Evolutionary conservation across 1,284 basidiomycete species (phyloP).

Genomic region (Puccinia novopanici): DNA sequence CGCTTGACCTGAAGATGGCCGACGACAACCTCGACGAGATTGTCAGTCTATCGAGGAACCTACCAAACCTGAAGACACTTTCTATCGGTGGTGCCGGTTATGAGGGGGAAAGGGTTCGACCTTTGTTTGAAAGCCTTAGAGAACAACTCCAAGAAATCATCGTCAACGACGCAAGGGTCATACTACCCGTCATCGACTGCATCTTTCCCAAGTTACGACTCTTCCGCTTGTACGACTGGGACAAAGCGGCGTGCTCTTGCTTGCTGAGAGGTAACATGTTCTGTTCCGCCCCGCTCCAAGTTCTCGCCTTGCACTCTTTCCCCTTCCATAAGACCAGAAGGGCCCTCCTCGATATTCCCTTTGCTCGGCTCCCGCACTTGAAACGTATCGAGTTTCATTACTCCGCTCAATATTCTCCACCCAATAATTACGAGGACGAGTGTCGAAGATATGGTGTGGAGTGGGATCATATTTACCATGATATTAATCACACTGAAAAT

Average conservation of each 20-base stretch:
- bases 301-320: not conserved
- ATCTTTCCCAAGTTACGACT: constrained; percentile 1
- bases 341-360: not conserved
- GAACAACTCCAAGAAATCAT: not conserved
- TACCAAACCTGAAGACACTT: constrained; percentile 16
- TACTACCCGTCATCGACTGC: not conserved
- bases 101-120: not conserved
- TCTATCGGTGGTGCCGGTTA: constrained; percentile 15
- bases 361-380: not conserved
- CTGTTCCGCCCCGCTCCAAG: not conserved
- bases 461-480: not conserved
- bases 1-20: not conserved
- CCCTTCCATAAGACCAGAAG: not conserved
- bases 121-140: constrained; percentile 15
- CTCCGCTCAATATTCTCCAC: not conserved
- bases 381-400: constrained; percentile 5
- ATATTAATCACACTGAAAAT: not conserved
- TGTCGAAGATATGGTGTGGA: not conserved
- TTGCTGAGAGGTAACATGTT: not conserved
- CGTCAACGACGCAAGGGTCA: not conserved
- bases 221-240: constrained; percentile 1
- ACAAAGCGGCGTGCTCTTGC: not conserved
- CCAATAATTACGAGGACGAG: not conserved
- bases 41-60: not conserved
- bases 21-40: not conserved